A percentile compares a stretch with the other conserved stretches of the same genome.
phyloP scores from a whole-genome alignment of 129 eudicot genomes.

The Chrysanthemum lavandulifolium region DNA sequence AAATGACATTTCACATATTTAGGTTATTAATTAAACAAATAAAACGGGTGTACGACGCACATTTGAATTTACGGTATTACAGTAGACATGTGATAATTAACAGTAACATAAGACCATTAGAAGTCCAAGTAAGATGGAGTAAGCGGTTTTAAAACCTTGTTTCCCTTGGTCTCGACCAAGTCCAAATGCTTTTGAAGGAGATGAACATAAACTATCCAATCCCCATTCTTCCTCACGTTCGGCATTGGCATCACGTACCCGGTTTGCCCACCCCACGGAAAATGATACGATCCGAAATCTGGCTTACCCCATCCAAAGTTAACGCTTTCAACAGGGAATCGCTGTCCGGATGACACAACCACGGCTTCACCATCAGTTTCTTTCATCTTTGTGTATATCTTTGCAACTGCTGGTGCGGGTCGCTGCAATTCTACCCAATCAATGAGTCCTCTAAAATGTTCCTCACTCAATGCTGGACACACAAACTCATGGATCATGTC shows the following conservation, averaged over 20 bases:
- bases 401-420: constrained; percentile 49
- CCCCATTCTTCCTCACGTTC: constrained; percentile 46
- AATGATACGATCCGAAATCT: constrained; percentile 68
- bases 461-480: constrained; percentile 23
- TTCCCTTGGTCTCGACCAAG: constrained; percentile 57
- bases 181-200: constrained; percentile 50
- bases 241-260: constrained; percentile 91
- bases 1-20: too few relatives aligned
- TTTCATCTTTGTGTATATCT: constrained; percentile 34
- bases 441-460: constrained; percentile 50
- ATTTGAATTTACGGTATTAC: too few relatives aligned
- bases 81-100: too few relatives aligned
- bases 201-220: constrained; percentile 81
- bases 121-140: constrained; percentile 29
- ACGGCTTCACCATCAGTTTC: constrained; percentile 44
- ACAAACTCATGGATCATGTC: constrained; percentile 41
- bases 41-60: background rate
- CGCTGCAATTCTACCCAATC: constrained; percentile 62
- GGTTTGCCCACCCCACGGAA: constrained; percentile 73
- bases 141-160: constrained; percentile 50
- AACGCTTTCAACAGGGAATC: constrained; percentile 53
- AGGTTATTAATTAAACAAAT: too few relatives aligned
- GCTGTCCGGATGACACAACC: constrained; percentile 83
- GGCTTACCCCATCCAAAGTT: constrained; percentile 83
- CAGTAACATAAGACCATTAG: background rate